phyloP scores from a whole-genome alignment of 2,329 filamentous ascomycete genomes.

The Botrytis medusae region DNA sequence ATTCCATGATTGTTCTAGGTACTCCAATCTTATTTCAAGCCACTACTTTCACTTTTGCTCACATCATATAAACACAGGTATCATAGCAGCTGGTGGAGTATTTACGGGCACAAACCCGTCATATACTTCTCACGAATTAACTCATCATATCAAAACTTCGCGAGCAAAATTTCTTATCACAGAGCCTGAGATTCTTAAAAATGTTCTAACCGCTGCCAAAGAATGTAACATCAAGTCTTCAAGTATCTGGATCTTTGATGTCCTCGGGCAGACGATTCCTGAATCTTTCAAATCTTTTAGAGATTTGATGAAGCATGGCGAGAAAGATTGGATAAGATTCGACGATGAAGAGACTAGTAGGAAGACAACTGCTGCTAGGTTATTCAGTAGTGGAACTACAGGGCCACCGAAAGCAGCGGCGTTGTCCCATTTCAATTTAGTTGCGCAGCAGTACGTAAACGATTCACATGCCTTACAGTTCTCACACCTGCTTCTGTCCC shows the following conservation, averaged over 20 bases:
- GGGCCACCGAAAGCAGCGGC: constrained; percentile 50
- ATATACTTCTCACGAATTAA: constrained; percentile 36
- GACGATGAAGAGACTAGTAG: constrained; percentile 31
- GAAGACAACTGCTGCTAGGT: constrained; percentile 46
- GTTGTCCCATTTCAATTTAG: constrained; percentile 41
- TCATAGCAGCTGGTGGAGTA: constrained; percentile 35
- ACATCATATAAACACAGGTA: constrained; percentile 27
- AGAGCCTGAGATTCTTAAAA: constrained; percentile 32
- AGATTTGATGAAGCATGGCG: constrained; percentile 30
- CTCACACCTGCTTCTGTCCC: too few species aligned
- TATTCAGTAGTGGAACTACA: constrained; percentile 54
- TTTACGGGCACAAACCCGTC: constrained; percentile 36
- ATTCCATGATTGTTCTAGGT: constrained; percentile 32
- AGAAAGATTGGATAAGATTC: constrained; percentile 35
- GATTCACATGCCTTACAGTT: too few species aligned
- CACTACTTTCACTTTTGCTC: background rate
- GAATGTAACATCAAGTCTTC: constrained; percentile 34
- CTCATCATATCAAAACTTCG: constrained; percentile 36
- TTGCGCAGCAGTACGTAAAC: constrained; percentile 37
- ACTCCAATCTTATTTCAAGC: background rate
- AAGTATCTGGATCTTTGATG: constrained; percentile 36
- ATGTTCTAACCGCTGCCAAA: constrained; percentile 30
- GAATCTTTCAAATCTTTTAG: constrained; percentile 31
- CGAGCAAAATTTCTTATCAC: constrained; percentile 34
- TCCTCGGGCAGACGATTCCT: constrained; percentile 27